phyloP scores from a whole-genome alignment of 352 stramenopile genomes.

The Thraustochytrium striatum region DNA sequence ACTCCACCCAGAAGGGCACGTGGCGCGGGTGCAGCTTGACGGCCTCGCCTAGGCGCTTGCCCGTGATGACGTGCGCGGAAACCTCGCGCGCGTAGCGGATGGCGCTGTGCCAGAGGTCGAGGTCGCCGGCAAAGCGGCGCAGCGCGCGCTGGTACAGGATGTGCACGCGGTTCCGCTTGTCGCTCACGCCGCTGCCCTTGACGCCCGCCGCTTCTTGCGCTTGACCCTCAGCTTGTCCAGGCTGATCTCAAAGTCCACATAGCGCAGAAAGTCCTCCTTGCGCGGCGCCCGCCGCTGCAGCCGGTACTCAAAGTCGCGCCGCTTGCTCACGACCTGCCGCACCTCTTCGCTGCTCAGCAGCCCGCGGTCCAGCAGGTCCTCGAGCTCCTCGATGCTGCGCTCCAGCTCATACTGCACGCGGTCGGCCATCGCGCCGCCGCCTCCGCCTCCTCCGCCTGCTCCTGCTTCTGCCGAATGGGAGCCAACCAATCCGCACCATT shows the following conservation, averaged over 20 bases:
- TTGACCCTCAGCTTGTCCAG: slow-evolving; percentile 75
- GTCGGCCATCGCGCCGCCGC: slow-evolving; percentile 79
- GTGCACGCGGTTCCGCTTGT: neutral
- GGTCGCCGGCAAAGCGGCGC: slow-evolving; percentile 16
- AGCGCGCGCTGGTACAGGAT: slow-evolving; percentile 10
- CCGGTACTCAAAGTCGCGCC: slow-evolving; percentile 84
- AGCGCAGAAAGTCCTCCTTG: slow-evolving; percentile 83
- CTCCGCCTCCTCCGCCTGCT: too few relatives aligned
- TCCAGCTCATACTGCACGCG: slow-evolving; percentile 85
- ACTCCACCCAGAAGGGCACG: slow-evolving; percentile 31
- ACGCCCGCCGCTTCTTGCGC: slow-evolving; percentile 63
- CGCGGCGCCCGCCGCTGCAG: slow-evolving; percentile 76
- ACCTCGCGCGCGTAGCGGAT: slow-evolving; percentile 1
- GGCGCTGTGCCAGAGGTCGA: slow-evolving; percentile 13
- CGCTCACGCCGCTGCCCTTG: neutral
- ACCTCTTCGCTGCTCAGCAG: slow-evolving; percentile 79
- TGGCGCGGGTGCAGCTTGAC: slow-evolving; percentile 34
- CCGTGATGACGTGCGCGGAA: neutral
- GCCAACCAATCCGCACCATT: too few relatives aligned
- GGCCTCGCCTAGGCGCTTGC: slow-evolving; percentile 28
- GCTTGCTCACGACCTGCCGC: slow-evolving; percentile 77
- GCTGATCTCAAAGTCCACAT: slow-evolving; percentile 87
- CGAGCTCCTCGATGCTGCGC: slow-evolving; percentile 86
- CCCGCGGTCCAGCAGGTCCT: slow-evolving; percentile 78
- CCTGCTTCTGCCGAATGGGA: too few relatives aligned